A percentile compares a stretch with the other conserved stretches of the same genome.
phyloP scores from a whole-genome alignment of 768 basidiomycete species.

The Scleroderma citrinum region DNA sequence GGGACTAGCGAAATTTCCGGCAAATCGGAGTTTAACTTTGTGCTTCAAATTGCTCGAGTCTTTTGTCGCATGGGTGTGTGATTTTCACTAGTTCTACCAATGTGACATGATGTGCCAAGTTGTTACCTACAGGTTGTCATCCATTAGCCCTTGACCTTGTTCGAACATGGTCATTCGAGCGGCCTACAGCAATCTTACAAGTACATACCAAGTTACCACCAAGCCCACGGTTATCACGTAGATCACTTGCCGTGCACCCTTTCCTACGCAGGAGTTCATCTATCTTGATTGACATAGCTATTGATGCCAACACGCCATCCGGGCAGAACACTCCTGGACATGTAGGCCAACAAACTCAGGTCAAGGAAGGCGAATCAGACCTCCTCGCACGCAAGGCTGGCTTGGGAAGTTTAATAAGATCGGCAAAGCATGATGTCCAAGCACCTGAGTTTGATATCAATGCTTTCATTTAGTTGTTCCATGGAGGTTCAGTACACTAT shows the following conservation, averaged over 20 bases:
- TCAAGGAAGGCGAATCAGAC: constrained; percentile 47
- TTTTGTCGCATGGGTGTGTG: constrained; percentile 89
- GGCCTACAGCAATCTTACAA: constrained; percentile 47
- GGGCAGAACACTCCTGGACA: constrained; percentile 45
- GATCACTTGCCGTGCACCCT: constrained; percentile 44
- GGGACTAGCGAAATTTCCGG: constrained; percentile 90
- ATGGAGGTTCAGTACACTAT: neutral
- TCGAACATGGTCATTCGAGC: constrained; percentile 85
- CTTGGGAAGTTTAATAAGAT: constrained; percentile 80
- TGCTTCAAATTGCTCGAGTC: constrained; percentile 88
- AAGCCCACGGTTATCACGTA: constrained; percentile 41
- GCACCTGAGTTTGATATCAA: constrained; percentile 88
- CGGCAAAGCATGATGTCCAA: constrained; percentile 82
- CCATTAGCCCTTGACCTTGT: constrained; percentile 87
- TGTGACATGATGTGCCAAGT: neutral
- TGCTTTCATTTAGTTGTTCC: constrained; percentile 52
- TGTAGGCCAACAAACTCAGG: constrained; percentile 23
- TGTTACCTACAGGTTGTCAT: constrained; percentile 68
- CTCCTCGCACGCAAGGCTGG: constrained; percentile 62
- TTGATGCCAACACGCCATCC: constrained; percentile 55
- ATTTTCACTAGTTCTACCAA: neutral
- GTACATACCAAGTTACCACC: constrained; percentile 23
- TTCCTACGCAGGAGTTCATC: constrained; percentile 58
- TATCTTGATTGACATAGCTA: constrained; percentile 88
- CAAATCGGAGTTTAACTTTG: constrained; percentile 88